These are phyloP conservation scores for Adansonia gregorii DNA, from an alignment of 441 rosid species.

Conservation along the genomic window DNA sequence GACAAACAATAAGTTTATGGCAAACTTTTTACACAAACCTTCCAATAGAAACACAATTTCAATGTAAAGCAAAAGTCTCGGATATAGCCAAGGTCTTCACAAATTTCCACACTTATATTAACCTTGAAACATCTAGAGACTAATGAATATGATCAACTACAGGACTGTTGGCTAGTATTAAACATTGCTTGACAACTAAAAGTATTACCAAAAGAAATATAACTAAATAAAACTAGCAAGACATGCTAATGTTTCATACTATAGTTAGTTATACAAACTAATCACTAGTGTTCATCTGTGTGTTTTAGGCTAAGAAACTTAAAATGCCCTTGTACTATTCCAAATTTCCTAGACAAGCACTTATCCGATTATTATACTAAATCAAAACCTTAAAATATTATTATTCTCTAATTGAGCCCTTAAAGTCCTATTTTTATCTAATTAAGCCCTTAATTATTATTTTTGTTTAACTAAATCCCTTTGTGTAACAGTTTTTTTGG, in stretches of 20 bases:
- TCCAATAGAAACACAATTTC: not conserved
- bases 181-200: not conserved
- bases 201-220: not conserved
- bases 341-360: not conserved
- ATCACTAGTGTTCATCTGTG: not conserved
- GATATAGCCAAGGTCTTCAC: conserved; percentile 2
- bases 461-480: not conserved
- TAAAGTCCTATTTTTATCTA: not conserved
- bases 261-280: not conserved
- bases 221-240: not conserved
- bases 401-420: not conserved
- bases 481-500: not conserved
- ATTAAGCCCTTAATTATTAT: not conserved
- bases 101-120: conserved; percentile 3
- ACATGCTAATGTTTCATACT: not conserved
- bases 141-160: not conserved
- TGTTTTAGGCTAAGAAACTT: not conserved
- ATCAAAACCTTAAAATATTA: not conserved
- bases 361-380: not conserved
- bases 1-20: not conserved
- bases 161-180: not conserved
- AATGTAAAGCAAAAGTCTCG: not conserved
- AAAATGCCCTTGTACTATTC: not conserved
- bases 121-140: conserved; percentile 12
- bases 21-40: not conserved